These are phyloP conservation scores for Prunus yedoensis DNA, from an alignment of 331 rosid species.

Conservation along the genomic window DNA sequence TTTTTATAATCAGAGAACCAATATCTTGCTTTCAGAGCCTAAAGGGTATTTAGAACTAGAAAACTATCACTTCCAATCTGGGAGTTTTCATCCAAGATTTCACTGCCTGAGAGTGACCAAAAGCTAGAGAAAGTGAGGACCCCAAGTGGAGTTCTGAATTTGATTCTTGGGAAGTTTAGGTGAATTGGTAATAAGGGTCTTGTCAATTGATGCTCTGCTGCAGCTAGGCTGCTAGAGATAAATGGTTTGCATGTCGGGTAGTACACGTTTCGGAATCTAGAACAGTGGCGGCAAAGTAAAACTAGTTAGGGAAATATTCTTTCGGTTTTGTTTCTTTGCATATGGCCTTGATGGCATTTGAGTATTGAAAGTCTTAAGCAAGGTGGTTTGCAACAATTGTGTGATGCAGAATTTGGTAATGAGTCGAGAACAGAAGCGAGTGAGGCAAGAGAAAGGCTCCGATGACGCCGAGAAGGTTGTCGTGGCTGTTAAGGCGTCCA, in stretches of 20 bases:
- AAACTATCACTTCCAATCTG: constrained; percentile 29
- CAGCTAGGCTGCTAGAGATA: constrained; percentile 23
- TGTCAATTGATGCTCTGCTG: constrained; percentile 33
- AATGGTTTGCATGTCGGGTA: constrained; percentile 35
- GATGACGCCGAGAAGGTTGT: constrained; percentile 90
- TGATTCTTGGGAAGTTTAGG: constrained; percentile 3
- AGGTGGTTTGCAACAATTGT: constrained; percentile 18
- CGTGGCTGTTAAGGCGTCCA: constrained; percentile 91
- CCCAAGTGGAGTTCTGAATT: constrained; percentile 17
- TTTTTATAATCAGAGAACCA: constrained; percentile 12
- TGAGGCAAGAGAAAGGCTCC: constrained; percentile 70
- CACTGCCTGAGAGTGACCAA: constrained; percentile 2
- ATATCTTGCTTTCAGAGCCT: constrained; percentile 57
- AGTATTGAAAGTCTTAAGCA: constrained; percentile 36
- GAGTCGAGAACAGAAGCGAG: constrained; percentile 76
- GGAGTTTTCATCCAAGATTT: constrained; percentile 28
- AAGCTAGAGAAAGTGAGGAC: constrained; percentile 28
- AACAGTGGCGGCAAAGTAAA: constrained; percentile 32
- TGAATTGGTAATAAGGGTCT: constrained; percentile 47
- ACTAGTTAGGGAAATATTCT: constrained; percentile 28
- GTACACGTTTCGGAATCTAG: constrained; percentile 33
- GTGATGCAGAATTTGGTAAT: constrained; percentile 27
- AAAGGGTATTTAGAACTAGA: constrained; percentile 37
- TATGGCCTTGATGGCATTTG: constrained; percentile 36
- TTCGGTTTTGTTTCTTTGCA: constrained; percentile 20